Evolutionary conservation across 257 asterid species (phyloP), one percentile per base, ranked within the genome.

Genomic region (Capsicum rhomboideum): DNA sequence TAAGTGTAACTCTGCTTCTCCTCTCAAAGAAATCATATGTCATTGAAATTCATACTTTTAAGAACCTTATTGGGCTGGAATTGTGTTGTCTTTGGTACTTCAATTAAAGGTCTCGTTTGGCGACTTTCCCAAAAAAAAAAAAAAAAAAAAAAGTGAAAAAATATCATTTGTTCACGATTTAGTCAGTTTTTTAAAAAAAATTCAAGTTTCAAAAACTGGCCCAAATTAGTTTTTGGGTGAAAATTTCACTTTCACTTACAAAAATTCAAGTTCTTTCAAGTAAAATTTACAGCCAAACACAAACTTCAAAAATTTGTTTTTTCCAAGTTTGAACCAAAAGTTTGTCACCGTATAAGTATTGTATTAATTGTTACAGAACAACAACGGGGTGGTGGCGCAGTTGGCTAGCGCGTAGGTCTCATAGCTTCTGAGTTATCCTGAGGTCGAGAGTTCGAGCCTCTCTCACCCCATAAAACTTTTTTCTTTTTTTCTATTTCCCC

Each of bases 351-450:
- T n/a, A n/a, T n/a, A n/a, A n/a, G n/a, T n/a, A n/a, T n/a, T n/a
- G n/a, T n/a, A n/a, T n/a, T 18, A 54, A 18, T 18, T 6, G 26
- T 1, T 0, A 0, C 4, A 2, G 14, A 16, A 17, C 0, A 72
- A 14, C 61, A 23, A 4, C 1, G 98, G 97, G 97, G 97, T 91
- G 97, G 97, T 93, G 97, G 98, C 97, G 95, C 98, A 93, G 97
- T 95, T 92, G 98, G 97, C 94, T 95, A 93, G 97, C 98, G 99
- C 97, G 98, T 94, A 94, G 97, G 98, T 94, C 99, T 94, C 97
- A 93, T 94, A 93, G 96, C 95, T 90, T 82, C 90, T 86, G 94
- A 92, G 98, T 86, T 0, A 92, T 91, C 95, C 94, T 92, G 98
- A 91, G 97, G 97, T 92, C 97, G 97, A 93, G 95, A 93, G 95